These are phyloP conservation scores for Setomelanomma holmii DNA, from an alignment of 2,329 filamentous ascomycete species.

Conservation along the genomic window DNA sequence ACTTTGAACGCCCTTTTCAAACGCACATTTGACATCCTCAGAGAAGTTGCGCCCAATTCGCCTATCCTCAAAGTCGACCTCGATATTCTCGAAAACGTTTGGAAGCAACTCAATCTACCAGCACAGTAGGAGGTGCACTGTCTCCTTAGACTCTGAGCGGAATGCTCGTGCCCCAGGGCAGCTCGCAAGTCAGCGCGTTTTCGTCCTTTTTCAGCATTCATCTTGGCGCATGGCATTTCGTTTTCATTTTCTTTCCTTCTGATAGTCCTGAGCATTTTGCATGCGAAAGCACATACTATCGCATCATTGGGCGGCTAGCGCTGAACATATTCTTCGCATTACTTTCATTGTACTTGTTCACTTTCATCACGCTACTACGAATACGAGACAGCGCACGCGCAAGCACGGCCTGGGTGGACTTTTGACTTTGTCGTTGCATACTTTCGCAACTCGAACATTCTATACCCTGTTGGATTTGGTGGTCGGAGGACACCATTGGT, in stretches of 20 bases:
- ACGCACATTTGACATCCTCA: slow-evolving; percentile 76
- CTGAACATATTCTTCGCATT: slow-evolving; percentile 24
- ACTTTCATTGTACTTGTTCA: slow-evolving; percentile 10
- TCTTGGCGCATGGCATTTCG: slow-evolving; percentile 14
- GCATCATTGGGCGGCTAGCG: slow-evolving; percentile 38
- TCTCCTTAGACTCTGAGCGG: neutral
- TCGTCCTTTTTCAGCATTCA: slow-evolving; percentile 10
- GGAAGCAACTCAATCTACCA: slow-evolving; percentile 24
- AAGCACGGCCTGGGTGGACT: slow-evolving; percentile 17
- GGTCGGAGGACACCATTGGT: neutral
- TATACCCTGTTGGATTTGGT: slow-evolving; percentile 12
- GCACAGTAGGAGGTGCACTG: neutral
- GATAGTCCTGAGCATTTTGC: neutral
- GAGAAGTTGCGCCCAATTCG: slow-evolving; percentile 72
- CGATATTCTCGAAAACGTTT: slow-evolving; percentile 68
- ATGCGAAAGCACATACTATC: slow-evolving; percentile 13
- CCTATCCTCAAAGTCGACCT: slow-evolving; percentile 78
- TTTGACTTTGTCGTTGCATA: slow-evolving; percentile 11
- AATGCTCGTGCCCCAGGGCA: too few relatives aligned
- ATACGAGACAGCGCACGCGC: slow-evolving; percentile 1
- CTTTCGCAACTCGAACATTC: slow-evolving; percentile 1
- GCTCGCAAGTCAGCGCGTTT: too few relatives aligned
- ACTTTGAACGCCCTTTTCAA: slow-evolving; percentile 35
- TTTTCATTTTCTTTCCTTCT: slow-evolving; percentile 9
- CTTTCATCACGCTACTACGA: neutral